These are phyloP conservation scores for Penicillium freii DNA, from an alignment of 2,329 filamentous ascomycete genomes.

Conservation along the genomic window DNA sequence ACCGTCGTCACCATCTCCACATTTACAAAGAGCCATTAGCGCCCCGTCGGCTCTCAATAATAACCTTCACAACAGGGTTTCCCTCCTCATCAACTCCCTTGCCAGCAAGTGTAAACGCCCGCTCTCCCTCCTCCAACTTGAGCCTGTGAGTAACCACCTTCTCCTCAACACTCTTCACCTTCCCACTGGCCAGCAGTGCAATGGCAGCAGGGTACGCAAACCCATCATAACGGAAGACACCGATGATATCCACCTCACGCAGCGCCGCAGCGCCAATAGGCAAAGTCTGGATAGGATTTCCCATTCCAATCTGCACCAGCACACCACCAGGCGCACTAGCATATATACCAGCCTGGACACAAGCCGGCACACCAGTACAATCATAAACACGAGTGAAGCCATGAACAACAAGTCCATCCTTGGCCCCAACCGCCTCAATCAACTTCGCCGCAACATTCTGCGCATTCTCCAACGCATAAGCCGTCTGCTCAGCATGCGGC, in stretches of 20 bases:
- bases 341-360: slow-evolving; percentile 48
- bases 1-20: slow-evolving; percentile 3
- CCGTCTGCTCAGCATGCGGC: slow-evolving; percentile 33
- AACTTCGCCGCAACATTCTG: slow-evolving; percentile 37
- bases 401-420: slow-evolving; percentile 21
- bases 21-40: slow-evolving; percentile 11
- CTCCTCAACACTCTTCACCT: slow-evolving; percentile 49
- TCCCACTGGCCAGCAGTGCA: slow-evolving; percentile 51
- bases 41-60: slow-evolving; percentile 38
- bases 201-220: slow-evolving; percentile 56
- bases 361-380: slow-evolving; percentile 47
- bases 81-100: slow-evolving; percentile 53
- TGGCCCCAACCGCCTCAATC: slow-evolving; percentile 19
- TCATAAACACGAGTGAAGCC: slow-evolving; percentile 48
- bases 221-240: slow-evolving; percentile 56
- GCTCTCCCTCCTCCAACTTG: slow-evolving; percentile 48
- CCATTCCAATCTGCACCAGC: slow-evolving; percentile 58
- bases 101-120: slow-evolving; percentile 53
- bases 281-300: slow-evolving; percentile 54
- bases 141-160: slow-evolving; percentile 56
- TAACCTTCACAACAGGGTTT: slow-evolving; percentile 54
- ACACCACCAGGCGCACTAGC: slow-evolving; percentile 50
- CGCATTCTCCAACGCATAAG: slow-evolving; percentile 37
- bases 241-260: slow-evolving; percentile 57
- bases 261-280: slow-evolving; percentile 55